Percentiles rank a stretch among this genome's conserved stretches.
phyloP scores from a whole-genome alignment of 2,329 filamentous ascomycete species.

The Ophiostoma fasciatum region DNA sequence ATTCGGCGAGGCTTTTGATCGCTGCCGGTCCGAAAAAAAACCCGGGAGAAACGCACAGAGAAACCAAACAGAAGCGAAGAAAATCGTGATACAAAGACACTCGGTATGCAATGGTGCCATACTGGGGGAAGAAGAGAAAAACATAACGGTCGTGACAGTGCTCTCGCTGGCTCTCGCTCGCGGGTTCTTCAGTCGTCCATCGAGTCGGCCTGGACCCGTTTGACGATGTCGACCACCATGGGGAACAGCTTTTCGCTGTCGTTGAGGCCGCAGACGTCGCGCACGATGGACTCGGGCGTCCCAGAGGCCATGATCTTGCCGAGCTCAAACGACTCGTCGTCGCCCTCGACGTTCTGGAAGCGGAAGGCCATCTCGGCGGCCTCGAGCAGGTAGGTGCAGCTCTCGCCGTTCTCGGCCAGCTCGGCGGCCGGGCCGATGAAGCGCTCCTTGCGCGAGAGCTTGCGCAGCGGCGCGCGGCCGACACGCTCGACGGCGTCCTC shows the following conservation, averaged over 20 bases:
- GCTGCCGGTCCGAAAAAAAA: too few species aligned
- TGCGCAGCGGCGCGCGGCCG: constrained; percentile 83
- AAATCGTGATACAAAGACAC: too few species aligned
- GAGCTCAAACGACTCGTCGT: constrained; percentile 78
- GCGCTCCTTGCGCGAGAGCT: constrained; percentile 87
- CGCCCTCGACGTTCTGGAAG: constrained; percentile 87
- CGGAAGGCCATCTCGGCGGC: constrained; percentile 84
- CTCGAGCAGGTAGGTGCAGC: constrained; percentile 58
- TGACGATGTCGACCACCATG: constrained; percentile 61
- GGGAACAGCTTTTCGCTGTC: constrained; percentile 62
- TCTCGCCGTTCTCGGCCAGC: constrained; percentile 66
- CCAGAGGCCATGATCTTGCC: constrained; percentile 71
- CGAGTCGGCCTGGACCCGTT: constrained; percentile 61
- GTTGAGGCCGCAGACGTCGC: constrained; percentile 70
- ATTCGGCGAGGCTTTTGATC: too few species aligned
- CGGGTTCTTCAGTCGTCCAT: constrained; percentile 16
- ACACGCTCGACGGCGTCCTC: constrained; percentile 92
- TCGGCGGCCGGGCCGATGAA: constrained; percentile 87
- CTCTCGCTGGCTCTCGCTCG: too few species aligned
- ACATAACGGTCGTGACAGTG: too few species aligned
- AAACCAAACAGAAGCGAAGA: too few species aligned
- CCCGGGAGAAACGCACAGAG: too few species aligned
- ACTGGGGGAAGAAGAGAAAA: too few species aligned
- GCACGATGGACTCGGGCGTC: constrained; percentile 58
- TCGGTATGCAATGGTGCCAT: too few species aligned